Percentiles rank a stretch among this genome's conserved stretches.
Evolutionary conservation across 306 rosid species (phyloP).

Genomic region (Cucurbita argyrosperma): DNA sequence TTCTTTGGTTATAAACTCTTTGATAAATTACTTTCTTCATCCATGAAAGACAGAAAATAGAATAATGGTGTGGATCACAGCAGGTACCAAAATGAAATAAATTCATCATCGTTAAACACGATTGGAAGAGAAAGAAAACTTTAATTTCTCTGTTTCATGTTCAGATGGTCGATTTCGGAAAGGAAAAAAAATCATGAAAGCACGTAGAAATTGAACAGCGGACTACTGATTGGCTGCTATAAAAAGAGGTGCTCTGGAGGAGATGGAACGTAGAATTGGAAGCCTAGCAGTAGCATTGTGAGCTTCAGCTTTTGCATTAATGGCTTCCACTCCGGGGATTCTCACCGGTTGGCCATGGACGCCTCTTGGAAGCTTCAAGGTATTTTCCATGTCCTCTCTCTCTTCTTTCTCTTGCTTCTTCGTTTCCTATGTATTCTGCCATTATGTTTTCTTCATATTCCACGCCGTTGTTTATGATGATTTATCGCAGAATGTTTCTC

Average conservation of each 20-base stretch:
- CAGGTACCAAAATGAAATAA: no score
- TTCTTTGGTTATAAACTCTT: no score
- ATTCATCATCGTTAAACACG: no score
- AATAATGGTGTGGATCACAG: no score
- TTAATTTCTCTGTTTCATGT: no score
- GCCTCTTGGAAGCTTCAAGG: constrained; percentile 38
- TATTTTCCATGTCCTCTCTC: neutral
- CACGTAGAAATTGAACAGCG: no score
- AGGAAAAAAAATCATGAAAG: neutral
- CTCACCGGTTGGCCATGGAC: constrained; percentile 50
- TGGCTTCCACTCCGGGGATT: constrained; percentile 38
- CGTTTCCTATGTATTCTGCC: neutral
- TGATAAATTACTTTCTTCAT: no score
- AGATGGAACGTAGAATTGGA: neutral
- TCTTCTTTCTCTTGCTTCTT: neutral
- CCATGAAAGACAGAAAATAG: no score
- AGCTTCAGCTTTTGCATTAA: neutral
- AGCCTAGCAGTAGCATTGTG: neutral
- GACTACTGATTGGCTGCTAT: neutral
- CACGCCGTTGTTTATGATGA: neutral
- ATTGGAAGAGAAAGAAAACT: no score
- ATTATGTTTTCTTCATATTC: neutral
- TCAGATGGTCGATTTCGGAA: no score
- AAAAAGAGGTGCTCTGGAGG: neutral
- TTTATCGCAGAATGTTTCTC: neutral